Conservation (phyloP, 495 filamentous ascomycete genomes). For the Aspergillus funiculosus region DNA sequence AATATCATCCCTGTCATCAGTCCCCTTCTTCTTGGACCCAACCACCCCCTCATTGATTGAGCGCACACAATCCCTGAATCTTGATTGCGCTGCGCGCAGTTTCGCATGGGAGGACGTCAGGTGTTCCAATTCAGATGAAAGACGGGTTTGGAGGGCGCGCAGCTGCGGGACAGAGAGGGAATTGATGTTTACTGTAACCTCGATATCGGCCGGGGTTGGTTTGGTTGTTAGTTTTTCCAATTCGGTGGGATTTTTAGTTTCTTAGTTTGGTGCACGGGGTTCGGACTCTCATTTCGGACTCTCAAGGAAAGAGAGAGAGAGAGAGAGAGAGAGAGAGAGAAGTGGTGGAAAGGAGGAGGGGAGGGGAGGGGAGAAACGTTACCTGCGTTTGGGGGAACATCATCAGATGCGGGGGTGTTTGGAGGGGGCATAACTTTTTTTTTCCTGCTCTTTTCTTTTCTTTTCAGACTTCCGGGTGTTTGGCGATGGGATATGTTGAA, state of each 20-base stretch:
- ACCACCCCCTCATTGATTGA: conserved; percentile 59
- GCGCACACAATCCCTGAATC: conserved; percentile 83
- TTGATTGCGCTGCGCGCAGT: conserved; percentile 79
- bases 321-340: background rate
- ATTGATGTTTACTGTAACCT: conserved; percentile 57
- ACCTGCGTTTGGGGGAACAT: conserved; percentile 7
- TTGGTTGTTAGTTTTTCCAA: background rate
- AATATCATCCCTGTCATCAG: conserved; percentile 48
- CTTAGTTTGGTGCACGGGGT: no score
- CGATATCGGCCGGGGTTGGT: no score
- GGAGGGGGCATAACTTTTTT: conserved; percentile 14
- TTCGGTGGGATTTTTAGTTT: no score
- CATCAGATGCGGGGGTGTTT: conserved; percentile 20
- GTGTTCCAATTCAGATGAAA: conserved; percentile 91
- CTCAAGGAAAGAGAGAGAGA: background rate
- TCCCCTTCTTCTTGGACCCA: conserved; percentile 34
- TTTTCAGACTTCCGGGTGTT: background rate
- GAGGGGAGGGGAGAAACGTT: background rate
- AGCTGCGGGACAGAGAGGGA: conserved; percentile 53
- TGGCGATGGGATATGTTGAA: background rate
- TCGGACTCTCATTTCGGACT: background rate
- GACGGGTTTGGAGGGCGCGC: conserved; percentile 78
- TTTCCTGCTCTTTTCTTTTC: background rate
- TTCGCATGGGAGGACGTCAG: conserved; percentile 83
- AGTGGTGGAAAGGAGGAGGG: background rate